Evolutionary conservation across 164 flowering plant species (phyloP), one percentile per base, ranked within the genome.

Genomic region (Tinospora cordifolia): DNA sequence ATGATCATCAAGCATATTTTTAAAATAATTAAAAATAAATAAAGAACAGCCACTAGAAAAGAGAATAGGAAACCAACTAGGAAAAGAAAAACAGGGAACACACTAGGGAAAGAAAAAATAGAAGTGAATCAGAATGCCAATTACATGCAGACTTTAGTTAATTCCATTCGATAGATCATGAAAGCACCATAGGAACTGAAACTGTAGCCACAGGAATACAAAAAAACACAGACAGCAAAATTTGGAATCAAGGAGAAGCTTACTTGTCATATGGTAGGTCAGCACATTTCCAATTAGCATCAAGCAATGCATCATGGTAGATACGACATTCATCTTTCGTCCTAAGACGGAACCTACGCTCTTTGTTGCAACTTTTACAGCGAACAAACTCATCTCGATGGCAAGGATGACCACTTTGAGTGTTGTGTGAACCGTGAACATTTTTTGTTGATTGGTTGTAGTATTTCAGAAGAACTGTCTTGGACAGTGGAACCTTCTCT

Each of bases 361-460:
- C 85, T 74, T 90, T 90, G 77, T 81, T 81, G 69, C 98, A 92
- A 49, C 70, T 79, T 26, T 80, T 75, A 69, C 95, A 90, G 63
- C 81, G 69, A 69, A 89, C 78, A 79, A 92, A 88, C 80, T 90
- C 96, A 82, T 92, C 96, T 10, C 90, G 88, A 62, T 90, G 96
- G 73, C 76, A 81, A 69, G 71, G 79, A 68, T 81, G 81, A 22
- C 84, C 85, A 77, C 69, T 77, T 6, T 82, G 84, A 62, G 87
- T 77, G 72, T 80, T 84, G 39, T 82, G 74, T 46, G 90, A 76
- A 7, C 87, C 86, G 75, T 79, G 85, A 13, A 76, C 81, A 75
- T 39, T 74, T 74, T 84, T 89, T 22, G 75, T 72, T 27, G 88
- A 80, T 75, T 85, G 81, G 71, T 90, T 82, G 77, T 90, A 85